Percentiles rank a stretch among this genome's conserved stretches.
phyloP scores from a whole-genome alignment of 768 basidiomycete genomes.

The Suillus luteus region DNA sequence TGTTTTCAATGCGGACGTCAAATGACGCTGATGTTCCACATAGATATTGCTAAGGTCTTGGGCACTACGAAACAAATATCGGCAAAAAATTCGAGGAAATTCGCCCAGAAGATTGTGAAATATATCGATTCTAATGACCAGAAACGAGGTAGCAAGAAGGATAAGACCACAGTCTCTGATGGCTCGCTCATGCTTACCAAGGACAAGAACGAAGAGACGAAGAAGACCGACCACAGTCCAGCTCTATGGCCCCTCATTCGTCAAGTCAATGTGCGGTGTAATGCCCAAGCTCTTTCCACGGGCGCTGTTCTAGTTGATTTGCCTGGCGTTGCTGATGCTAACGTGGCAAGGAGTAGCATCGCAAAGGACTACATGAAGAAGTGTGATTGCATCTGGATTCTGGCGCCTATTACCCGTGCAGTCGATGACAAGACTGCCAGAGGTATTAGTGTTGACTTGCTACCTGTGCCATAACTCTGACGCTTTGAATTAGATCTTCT shows the following conservation, averaged over 20 bases:
- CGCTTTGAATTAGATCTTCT: conserved; percentile 47
- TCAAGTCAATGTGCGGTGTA: conserved; percentile 60
- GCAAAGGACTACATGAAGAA: conserved; percentile 71
- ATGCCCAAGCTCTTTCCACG: conserved; percentile 51
- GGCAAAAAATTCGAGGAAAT: conserved; percentile 51
- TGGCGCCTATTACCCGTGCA: conserved; percentile 65
- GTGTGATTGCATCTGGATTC: conserved; percentile 62
- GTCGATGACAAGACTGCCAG: conserved; percentile 67
- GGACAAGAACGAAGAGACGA: conserved; percentile 33
- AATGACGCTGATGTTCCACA: neutral
- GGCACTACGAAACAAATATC: conserved; percentile 56
- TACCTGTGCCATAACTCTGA: conserved; percentile 1
- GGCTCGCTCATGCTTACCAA: conserved; percentile 20
- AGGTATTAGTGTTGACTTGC: conserved; percentile 34
- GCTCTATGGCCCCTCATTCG: conserved; percentile 66
- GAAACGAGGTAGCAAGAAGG: conserved; percentile 48
- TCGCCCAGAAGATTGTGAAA: conserved; percentile 56
- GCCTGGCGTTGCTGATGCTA: conserved; percentile 67
- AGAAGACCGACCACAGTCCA: conserved; percentile 35
- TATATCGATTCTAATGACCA: conserved; percentile 67
- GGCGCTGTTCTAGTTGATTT: conserved; percentile 68
- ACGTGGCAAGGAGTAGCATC: conserved; percentile 62
- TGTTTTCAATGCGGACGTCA: neutral
- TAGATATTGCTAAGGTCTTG: conserved; percentile 48
- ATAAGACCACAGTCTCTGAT: conserved; percentile 13